Conservation (phyloP, 139 green algal genomes). For the Eudorina sp. region DNA sequence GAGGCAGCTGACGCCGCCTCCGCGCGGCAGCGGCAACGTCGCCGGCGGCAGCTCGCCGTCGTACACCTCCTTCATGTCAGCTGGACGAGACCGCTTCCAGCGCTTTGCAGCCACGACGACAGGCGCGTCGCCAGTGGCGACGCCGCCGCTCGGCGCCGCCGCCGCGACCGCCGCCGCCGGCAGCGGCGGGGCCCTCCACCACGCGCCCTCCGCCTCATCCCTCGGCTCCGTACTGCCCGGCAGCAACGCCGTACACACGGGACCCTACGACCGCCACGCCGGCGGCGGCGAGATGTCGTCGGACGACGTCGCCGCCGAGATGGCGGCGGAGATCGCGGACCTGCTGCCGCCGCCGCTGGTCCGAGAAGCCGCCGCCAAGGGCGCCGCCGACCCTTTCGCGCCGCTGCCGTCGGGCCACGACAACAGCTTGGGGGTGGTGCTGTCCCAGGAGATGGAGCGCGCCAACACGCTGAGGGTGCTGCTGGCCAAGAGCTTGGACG, state of each 20-base stretch:
- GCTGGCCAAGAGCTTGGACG: slow-evolving; percentile 37
- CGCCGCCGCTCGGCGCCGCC: too few relatives aligned
- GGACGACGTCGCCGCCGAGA: slow-evolving; percentile 64
- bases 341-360: slow-evolving; percentile 61
- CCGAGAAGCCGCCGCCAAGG: slow-evolving; percentile 46
- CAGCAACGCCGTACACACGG: background rate
- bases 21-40: background rate
- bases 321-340: slow-evolving; percentile 65
- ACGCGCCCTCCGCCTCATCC: background rate
- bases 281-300: background rate
- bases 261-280: background rate
- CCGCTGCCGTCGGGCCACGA: slow-evolving; percentile 66
- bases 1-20: slow-evolving; percentile 2
- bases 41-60: background rate
- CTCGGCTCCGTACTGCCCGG: background rate
- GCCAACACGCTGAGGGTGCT: slow-evolving; percentile 43
- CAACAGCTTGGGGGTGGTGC: slow-evolving; percentile 83
- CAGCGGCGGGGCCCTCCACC: background rate
- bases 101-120: background rate
- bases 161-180: background rate
- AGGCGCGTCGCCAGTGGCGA: too few relatives aligned
- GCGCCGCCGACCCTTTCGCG: slow-evolving; percentile 58
- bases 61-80: background rate
- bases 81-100: background rate
- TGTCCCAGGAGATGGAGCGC: slow-evolving; percentile 60